phyloP scores from a whole-genome alignment of 257 asterid species.

The Plantago ovata region DNA sequence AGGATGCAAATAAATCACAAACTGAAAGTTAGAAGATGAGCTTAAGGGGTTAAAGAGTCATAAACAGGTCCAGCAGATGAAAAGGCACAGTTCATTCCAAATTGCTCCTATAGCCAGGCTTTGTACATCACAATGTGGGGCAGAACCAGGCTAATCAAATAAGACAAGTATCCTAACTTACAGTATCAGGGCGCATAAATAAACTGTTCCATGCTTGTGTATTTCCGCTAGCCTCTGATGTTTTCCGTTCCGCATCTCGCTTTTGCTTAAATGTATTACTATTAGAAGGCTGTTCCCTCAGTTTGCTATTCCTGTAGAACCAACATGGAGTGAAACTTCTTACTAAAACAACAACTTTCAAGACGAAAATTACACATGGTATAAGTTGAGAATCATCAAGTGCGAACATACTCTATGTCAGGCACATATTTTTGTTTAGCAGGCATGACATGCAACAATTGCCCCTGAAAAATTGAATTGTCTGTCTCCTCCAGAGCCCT shows the following conservation, averaged over 20 bases:
- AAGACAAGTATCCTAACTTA: conserved; percentile 28
- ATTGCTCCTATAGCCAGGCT: conserved; percentile 2
- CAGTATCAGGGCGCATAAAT: conserved; percentile 92
- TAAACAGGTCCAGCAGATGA: conserved; percentile 9
- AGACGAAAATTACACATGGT: conserved; percentile 1
- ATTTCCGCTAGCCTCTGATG: conserved; percentile 84
- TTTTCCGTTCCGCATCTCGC: conserved; percentile 68
- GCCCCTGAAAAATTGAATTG: conserved; percentile 80
- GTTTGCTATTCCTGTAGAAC: conserved; percentile 35
- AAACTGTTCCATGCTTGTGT: conserved; percentile 84
- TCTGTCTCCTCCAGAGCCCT: conserved; percentile 90
- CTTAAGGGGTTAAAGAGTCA: not conserved
- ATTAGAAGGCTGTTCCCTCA: conserved; percentile 37
- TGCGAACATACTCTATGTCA: not conserved
- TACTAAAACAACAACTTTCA: conserved; percentile 3
- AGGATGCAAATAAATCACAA: conserved; percentile 10
- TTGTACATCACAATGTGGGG: conserved; percentile 18
- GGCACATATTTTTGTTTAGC: conserved; percentile 59
- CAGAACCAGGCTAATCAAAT: not conserved
- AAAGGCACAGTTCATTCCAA: conserved; percentile 1
- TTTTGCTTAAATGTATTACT: conserved; percentile 57
- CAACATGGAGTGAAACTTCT: conserved; percentile 12
- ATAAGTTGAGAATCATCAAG: conserved; percentile 10
- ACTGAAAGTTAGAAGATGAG: conserved; percentile 17
- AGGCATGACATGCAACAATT: conserved; percentile 86